These are phyloP conservation scores for Claviceps spartinae DNA, from an alignment of 2,329 filamentous ascomycete genomes.

Conservation along the genomic window DNA sequence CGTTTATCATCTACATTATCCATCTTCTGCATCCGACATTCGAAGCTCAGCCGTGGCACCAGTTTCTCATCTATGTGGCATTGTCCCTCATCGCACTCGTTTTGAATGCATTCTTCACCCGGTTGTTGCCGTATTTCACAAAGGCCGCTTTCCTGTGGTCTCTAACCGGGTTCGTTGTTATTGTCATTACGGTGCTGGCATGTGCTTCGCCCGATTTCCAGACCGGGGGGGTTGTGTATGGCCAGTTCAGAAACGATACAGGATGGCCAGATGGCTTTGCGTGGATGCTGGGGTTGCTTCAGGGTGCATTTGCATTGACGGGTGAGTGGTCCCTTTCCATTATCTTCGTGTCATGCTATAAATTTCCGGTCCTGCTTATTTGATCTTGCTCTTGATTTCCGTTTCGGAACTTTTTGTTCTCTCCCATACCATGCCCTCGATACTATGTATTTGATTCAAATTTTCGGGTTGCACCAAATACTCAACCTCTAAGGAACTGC, in stretches of 20 bases:
- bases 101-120: constrained; percentile 47
- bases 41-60: constrained; percentile 49
- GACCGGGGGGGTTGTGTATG: constrained; percentile 50
- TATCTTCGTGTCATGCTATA: too few species aligned
- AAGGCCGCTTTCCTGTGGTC: constrained; percentile 61
- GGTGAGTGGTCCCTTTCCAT: constrained; percentile 6
- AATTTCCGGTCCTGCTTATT: too few species aligned
- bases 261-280: constrained; percentile 57
- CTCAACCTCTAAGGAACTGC: too few species aligned
- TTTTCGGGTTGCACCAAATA: too few species aligned
- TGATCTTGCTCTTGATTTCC: too few species aligned
- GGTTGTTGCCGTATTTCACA: constrained; percentile 49
- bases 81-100: constrained; percentile 47
- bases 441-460: too few species aligned
- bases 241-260: constrained; percentile 52
- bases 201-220: constrained; percentile 54
- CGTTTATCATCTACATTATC: constrained; percentile 53
- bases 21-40: constrained; percentile 46
- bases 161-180: constrained; percentile 52
- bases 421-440: too few species aligned
- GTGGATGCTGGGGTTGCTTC: constrained; percentile 40
- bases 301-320: constrained; percentile 35
- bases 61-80: constrained; percentile 58
- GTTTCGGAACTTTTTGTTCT: too few species aligned
- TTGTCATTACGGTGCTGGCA: constrained; percentile 54